A percentile compares a stretch with the other conserved stretches of the same genome.
Evolutionary conservation across 192 early-diverging fungal genomes (phyloP).

Genomic region (Chytriomyces hyalinus): DNA sequence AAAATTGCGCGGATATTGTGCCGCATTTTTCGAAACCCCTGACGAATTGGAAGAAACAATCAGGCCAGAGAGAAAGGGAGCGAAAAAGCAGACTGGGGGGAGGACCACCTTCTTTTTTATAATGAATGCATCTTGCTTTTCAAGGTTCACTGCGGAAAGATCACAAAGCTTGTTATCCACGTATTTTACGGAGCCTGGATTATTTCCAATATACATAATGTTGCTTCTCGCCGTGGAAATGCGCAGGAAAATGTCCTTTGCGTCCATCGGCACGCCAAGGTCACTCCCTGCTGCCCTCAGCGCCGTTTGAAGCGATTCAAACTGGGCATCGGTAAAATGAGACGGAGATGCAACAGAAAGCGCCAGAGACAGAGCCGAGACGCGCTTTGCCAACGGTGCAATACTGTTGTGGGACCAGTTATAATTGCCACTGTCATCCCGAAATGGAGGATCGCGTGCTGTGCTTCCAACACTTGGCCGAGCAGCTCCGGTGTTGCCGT

Average conservation of each 20-base stretch:
- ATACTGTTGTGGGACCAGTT: too few species aligned
- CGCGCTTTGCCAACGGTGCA: not conserved
- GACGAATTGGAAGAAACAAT: too few species aligned
- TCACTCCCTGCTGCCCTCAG: not conserved
- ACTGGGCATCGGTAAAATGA: not conserved
- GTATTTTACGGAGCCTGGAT: not conserved
- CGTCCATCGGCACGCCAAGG: not conserved
- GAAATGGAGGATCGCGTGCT: too few species aligned
- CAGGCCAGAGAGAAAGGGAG: too few species aligned
- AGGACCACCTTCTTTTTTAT: too few species aligned
- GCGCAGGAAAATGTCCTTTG: constrained; percentile 1
- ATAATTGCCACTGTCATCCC: too few species aligned
- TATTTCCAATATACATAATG: not conserved
- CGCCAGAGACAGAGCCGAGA: not conserved
- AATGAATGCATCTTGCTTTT: too few species aligned
- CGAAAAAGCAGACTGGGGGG: too few species aligned
- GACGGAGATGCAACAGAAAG: not conserved
- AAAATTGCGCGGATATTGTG: too few species aligned
- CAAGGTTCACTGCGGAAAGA: not conserved
- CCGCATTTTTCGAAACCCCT: too few species aligned
- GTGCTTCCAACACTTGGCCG: too few species aligned
- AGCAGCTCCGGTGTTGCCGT: too few species aligned
- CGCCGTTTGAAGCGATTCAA: not conserved
- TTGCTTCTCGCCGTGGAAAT: not conserved
- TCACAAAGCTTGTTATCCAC: not conserved